Evolutionary conservation across 768 basidiomycete genomes (phyloP), one percentile per base, ranked within the genome.

Genomic region (Pluteus cervinus): DNA sequence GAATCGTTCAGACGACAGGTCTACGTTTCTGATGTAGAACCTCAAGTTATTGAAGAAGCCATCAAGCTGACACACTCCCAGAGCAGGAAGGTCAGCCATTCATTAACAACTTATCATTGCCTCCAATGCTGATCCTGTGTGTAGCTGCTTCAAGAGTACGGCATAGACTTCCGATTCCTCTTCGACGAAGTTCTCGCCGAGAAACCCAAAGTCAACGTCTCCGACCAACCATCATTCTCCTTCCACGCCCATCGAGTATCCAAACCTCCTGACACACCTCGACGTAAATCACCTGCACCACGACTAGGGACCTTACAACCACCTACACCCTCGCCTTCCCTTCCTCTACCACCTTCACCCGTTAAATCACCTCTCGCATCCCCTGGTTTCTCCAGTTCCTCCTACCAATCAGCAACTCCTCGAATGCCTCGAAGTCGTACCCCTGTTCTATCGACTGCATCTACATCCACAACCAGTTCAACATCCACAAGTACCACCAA

Each of bases 151-250:
- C 82, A 90, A 63, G 93, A 97, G 50, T 90, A 82, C 52, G 93
- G 93, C 2, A 77, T 97, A 24, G 93, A 96, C 62, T 96, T 97
- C 56, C 83, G 85, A 16, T 91, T 84, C 63, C 68, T 94, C n/a
- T 68, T 97, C n/a, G 80, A 88, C 23, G 69, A 73, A n/a, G 63
- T 86, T 3, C 68, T 88, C 1, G 59, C 69, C 9, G 70, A 71
- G 37, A 58, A 67, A 15, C 73, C 76, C 2, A 73, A 71, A 48
- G 52, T 64, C 33, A 46, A 40, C 12, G 26, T 43, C 9, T 53
- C 56, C 40, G 61, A 46, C 14, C 49, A 49, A 26, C 44, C 53
- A 18, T 47, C 33, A 4, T 41, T 41, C 15, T 29, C 33, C 5
- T 41, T 46, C 39, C 47, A 42, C 26, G 29, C 32, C 37, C 50